Conservation (phyloP, 1,284 basidiomycete genomes). For the Ceratobasidium sp. region DNA sequence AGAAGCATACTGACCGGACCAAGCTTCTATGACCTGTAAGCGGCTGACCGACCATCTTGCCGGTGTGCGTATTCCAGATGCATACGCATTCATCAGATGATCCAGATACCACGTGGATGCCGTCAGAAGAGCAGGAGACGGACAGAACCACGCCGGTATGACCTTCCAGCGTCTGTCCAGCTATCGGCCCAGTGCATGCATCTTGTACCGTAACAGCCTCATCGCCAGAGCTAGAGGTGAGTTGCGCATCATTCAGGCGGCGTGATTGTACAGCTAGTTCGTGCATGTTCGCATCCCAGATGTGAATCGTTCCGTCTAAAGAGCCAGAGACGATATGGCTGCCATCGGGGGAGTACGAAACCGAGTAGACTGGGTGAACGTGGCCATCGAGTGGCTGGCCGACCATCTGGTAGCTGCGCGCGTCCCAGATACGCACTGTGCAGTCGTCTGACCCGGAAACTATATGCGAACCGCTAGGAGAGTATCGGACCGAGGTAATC, state of each 20-base stretch:
- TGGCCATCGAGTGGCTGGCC: conserved; percentile 8
- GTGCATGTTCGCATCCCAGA: conserved; percentile 26
- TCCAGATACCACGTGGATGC: no score
- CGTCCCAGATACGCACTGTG: conserved; percentile 24
- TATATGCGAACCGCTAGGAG: not conserved
- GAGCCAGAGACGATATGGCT: conserved; percentile 33
- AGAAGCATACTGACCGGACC: not conserved
- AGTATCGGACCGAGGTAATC: not conserved
- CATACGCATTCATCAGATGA: no score
- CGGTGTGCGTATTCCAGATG: no score
- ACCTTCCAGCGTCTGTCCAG: not conserved
- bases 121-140: not conserved
- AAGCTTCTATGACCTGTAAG: not conserved
- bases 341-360: conserved; percentile 38
- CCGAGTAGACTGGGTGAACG: not conserved
- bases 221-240: not conserved
- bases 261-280: no score
- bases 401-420: not conserved
- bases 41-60: no score
- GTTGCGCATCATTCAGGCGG: not conserved
- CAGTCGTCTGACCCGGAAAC: not conserved
- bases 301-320: conserved; percentile 23
- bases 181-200: not conserved
- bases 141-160: not conserved
- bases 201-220: not conserved